A percentile compares a stretch with the other conserved stretches of the same genome.
These are phyloP conservation scores for Hemisphaericaspora xylanilytica DNA, from an alignment of 1,139 yeast species.

Conservation along the genomic window DNA sequence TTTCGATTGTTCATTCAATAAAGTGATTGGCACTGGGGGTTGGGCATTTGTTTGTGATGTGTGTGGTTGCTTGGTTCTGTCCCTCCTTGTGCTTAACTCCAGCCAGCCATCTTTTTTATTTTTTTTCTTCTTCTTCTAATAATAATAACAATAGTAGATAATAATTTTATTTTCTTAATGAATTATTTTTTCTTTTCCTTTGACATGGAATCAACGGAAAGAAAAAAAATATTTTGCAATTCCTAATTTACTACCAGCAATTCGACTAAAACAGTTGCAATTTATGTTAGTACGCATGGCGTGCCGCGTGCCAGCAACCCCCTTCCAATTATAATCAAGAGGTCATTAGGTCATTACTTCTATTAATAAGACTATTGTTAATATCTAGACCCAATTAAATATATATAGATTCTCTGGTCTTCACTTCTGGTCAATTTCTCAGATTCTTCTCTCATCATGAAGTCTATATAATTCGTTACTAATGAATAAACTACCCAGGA, in stretches of 20 bases:
- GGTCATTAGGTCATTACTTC: no score
- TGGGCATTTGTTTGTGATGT: no score
- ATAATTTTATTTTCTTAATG: no score
- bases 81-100: not conserved
- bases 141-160: no score
- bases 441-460: not conserved
- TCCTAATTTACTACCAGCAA: not conserved
- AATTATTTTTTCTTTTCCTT: not conserved
- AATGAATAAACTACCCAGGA: no score
- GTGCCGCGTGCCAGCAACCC: not conserved
- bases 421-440: not conserved
- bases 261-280: not conserved
- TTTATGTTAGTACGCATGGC: not conserved
- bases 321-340: no score
- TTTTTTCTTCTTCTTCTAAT: not conserved
- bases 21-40: no score
- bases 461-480: no score
- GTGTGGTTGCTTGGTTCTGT: not conserved
- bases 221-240: not conserved
- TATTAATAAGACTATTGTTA: no score
- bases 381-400: no score
- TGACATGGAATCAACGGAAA: no score
- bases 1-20: no score
- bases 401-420: not conserved
- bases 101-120: constrained; percentile 5